Percentiles rank a stretch among this genome's conserved stretches.
Evolutionary conservation across 139 green algal genomes (phyloP).

Genomic region (Closterium sp.): DNA sequence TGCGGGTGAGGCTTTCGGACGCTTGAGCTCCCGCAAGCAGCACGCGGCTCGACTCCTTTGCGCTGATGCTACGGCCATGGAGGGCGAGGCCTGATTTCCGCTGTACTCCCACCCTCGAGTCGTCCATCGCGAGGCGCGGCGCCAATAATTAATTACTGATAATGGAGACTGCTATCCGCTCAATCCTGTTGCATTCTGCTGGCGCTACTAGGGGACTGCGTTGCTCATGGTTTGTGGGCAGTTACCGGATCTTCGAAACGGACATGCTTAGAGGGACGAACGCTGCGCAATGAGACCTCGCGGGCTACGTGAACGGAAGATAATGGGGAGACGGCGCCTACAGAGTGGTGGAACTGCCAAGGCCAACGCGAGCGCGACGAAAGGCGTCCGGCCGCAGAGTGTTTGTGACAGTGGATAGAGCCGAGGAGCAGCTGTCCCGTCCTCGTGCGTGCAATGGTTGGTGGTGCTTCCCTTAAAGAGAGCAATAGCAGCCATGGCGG

Average conservation of each 20-base stretch:
- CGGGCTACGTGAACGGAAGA: not conserved
- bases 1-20: not conserved
- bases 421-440: not conserved
- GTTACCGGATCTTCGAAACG: too few relatives aligned
- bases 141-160: not conserved
- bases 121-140: not conserved
- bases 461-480: too few relatives aligned
- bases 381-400: too few relatives aligned
- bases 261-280: not conserved
- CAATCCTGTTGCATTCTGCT: not conserved
- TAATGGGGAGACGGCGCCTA: not conserved
- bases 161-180: not conserved
- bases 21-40: not conserved
- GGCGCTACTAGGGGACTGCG: not conserved
- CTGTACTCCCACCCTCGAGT: not conserved
- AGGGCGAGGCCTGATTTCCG: not conserved
- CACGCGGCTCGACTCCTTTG: not conserved
- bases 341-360: not conserved
- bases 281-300: not conserved
- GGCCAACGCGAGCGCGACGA: too few relatives aligned
- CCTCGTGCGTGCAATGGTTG: not conserved
- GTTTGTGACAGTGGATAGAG: not conserved
- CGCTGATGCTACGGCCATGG: conserved; percentile 3
- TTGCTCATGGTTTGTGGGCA: too few relatives aligned
- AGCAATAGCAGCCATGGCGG: not conserved